Percentiles rank a stretch among this genome's conserved stretches.
Conservation (phyloP, 2,329 filamentous ascomycete species). For the Aspergillus phoenicis region DNA sequence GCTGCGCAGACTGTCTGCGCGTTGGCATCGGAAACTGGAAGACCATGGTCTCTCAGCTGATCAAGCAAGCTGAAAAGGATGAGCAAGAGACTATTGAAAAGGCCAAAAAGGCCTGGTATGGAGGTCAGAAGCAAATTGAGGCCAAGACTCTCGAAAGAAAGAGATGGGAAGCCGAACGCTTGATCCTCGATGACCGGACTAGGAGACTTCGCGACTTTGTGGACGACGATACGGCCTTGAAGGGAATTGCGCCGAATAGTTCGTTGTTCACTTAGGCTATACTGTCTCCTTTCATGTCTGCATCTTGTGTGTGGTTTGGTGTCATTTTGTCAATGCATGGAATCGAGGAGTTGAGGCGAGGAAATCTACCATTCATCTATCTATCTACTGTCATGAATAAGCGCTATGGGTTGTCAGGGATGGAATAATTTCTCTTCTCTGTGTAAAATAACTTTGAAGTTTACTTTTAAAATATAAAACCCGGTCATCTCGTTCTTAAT, state of each 20-base stretch:
- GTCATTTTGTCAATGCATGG: not conserved
- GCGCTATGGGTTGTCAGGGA: not conserved
- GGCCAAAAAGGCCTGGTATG: conserved; percentile 38
- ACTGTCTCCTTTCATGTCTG: not conserved
- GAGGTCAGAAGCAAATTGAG: conserved; percentile 30
- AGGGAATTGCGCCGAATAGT: conserved; percentile 31
- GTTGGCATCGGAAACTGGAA: conserved; percentile 81
- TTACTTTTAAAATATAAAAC: not conserved
- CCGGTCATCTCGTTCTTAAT: no score
- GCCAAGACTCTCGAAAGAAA: conserved; percentile 35
- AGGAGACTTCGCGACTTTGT: conserved; percentile 33
- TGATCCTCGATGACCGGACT: conserved; percentile 41
- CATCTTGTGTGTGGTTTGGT: not conserved
- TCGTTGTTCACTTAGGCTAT: conserved; percentile 28
- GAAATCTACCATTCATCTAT: not conserved
- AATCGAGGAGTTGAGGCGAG: not conserved
- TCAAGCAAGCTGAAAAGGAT: conserved; percentile 42
- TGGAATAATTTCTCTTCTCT: not conserved
- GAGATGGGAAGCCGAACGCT: conserved; percentile 45
- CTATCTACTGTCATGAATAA: not conserved
- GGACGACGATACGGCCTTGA: conserved; percentile 34
- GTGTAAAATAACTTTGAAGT: not conserved
- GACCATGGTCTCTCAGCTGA: conserved; percentile 72
- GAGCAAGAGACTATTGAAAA: conserved; percentile 39
- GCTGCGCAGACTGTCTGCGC: conserved; percentile 75